These are phyloP conservation scores for Aspergillus arachidicola DNA, from an alignment of 2,329 filamentous ascomycete species.

Conservation along the genomic window DNA sequence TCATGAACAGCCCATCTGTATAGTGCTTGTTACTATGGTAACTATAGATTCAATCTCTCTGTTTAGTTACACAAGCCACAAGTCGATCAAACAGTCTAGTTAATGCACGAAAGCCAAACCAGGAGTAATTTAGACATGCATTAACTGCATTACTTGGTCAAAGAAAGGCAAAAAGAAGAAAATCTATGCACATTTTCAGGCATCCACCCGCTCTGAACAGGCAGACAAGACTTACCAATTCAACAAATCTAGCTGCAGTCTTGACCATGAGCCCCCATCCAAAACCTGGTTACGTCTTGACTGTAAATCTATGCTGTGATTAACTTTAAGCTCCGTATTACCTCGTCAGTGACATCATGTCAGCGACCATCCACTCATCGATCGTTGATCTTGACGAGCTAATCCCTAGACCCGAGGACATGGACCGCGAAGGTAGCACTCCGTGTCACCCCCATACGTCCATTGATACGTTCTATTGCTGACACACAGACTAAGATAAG, in stretches of 20 bases:
- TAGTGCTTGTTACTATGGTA: background rate
- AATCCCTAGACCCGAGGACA: background rate
- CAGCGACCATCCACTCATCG: slow-evolving; percentile 9
- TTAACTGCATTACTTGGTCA: too few relatives aligned
- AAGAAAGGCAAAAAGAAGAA: too few relatives aligned
- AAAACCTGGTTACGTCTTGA: background rate
- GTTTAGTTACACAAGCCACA: too few relatives aligned
- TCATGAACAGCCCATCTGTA: too few relatives aligned
- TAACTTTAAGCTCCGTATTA: too few relatives aligned
- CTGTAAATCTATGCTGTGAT: background rate
- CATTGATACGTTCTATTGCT: too few relatives aligned
- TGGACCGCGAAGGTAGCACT: slow-evolving; percentile 7
- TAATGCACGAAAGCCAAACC: too few relatives aligned
- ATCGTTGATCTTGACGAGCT: slow-evolving; percentile 11
- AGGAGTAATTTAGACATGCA: too few relatives aligned
- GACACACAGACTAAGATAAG: background rate
- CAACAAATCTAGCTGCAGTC: background rate
- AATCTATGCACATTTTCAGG: too few relatives aligned
- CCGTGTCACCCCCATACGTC: too few relatives aligned
- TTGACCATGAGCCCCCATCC: background rate
- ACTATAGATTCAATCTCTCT: background rate
- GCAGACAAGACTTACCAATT: background rate
- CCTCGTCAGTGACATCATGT: background rate
- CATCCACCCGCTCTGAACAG: background rate
- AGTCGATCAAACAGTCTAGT: too few relatives aligned